Evolutionary conservation across 495 filamentous ascomycete species (phyloP).

Genomic region (Elaphomyces granulatus): DNA sequence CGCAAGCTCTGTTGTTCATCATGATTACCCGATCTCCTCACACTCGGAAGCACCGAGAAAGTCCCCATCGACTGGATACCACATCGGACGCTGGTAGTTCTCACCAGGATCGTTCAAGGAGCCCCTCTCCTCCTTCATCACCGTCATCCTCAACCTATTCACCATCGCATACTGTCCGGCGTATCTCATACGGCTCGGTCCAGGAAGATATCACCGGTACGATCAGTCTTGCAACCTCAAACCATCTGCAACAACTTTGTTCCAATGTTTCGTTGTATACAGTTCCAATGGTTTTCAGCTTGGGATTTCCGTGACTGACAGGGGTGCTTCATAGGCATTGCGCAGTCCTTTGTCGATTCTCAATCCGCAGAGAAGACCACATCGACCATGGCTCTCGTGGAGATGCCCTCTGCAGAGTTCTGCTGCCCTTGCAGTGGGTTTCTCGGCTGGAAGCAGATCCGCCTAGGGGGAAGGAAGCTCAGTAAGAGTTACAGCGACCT

Average conservation of each 20-base stretch:
- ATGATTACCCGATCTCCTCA: constrained; percentile 18
- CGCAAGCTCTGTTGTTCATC: constrained; percentile 9
- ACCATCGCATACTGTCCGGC: constrained; percentile 28
- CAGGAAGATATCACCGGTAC: constrained; percentile 34
- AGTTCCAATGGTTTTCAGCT: neutral
- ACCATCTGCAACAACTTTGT: neutral
- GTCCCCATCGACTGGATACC: constrained; percentile 9
- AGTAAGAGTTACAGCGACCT: constrained; percentile 64
- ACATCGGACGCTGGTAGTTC: constrained; percentile 12
- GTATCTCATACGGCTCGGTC: constrained; percentile 32
- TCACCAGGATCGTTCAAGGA: constrained; percentile 17
- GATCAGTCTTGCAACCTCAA: constrained; percentile 1
- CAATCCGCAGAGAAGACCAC: constrained; percentile 34
- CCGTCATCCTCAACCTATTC: constrained; percentile 29
- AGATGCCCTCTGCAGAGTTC: constrained; percentile 38
- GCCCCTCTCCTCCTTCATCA: constrained; percentile 22
- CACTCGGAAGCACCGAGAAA: constrained; percentile 4
- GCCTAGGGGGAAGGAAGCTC: constrained; percentile 45
- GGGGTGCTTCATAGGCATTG: constrained; percentile 29
- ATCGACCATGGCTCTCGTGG: constrained; percentile 17
- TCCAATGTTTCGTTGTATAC: constrained; percentile 3
- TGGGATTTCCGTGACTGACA: neutral
- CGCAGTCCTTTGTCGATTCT: constrained; percentile 59
- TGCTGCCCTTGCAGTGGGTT: constrained; percentile 61
- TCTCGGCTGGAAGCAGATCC: constrained; percentile 58